Conservation (phyloP, 345 rosid genomes). For the Dipteronia dyeriana region DNA sequence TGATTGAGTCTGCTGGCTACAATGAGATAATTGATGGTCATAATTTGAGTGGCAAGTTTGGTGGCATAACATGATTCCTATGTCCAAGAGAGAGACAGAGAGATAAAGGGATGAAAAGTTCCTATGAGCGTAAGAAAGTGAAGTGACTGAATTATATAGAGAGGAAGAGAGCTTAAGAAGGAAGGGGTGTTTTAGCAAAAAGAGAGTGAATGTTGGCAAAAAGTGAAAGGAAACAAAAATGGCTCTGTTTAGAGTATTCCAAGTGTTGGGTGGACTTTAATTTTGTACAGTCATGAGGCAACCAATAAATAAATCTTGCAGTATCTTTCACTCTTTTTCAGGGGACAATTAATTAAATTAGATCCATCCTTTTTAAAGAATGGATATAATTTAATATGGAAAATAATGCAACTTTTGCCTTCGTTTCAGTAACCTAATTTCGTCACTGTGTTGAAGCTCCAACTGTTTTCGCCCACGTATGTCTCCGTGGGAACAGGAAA, state of each 20-base stretch:
- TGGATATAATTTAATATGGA: neutral
- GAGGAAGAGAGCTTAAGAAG: neutral
- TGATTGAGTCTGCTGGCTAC: conserved; percentile 13
- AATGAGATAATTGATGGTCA: conserved; percentile 26
- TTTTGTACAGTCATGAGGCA: neutral
- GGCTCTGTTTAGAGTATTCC: neutral
- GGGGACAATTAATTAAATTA: conserved; percentile 16
- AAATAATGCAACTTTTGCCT: conserved; percentile 19
- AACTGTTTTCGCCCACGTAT: neutral
- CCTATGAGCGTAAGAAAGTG: conserved; percentile 23
- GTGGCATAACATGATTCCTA: conserved; percentile 30
- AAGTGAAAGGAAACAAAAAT: conserved; percentile 23
- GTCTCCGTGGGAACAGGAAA: neutral
- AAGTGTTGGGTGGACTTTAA: conserved; percentile 9
- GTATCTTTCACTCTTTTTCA: neutral
- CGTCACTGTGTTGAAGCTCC: conserved; percentile 8
- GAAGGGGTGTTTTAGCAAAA: neutral
- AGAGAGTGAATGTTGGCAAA: conserved; percentile 6
- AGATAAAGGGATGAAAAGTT: neutral
- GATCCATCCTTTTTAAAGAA: conserved; percentile 15
- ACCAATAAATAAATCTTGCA: neutral
- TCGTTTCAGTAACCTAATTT: conserved; percentile 12
- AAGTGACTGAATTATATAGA: conserved; percentile 22
- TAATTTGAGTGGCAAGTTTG: conserved; percentile 22
- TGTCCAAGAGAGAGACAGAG: neutral